Evolutionary conservation across 73 alveolate species (phyloP), one percentile per base, ranked within the genome.

Genomic region (Paramecium sexaurelia): DNA sequence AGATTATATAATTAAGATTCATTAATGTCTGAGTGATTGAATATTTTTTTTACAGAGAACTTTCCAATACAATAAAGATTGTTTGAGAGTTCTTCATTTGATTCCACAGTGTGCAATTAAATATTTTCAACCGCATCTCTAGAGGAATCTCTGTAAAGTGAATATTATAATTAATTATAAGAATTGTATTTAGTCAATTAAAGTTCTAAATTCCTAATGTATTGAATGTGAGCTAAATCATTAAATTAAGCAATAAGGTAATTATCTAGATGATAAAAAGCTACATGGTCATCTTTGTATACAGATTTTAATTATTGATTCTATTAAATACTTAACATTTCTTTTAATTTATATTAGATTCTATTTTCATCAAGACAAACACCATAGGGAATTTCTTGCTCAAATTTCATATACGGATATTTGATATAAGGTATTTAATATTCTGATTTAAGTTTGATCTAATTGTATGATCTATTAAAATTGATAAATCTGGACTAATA

Each of bases 291-390:
- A 33, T 71, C 56, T 20, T n/a, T 35, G 15, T 13, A 71, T 6
- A 71, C 56, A 5, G 86, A 71, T 37, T 71, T 71, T n/a, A 71
- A 15, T 9, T 0, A 7, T 3, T 36, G 35, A 5, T 71, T 71
- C 15, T 29, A 5, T 71, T 71, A n/a, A 8, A 71, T 19, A 36
- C 35, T 71, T 10, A 71, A 71, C 56, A 37, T 37, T 71, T 71
- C 55, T 11, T 35, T 35, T 71, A 11, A 17, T 33, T 71, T 71
- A 6, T 35, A 71, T 27, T 71, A 20, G 5, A 37, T n/a, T 33
- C 86, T 71, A 37, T 61, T 71, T 20, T 71, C 86, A 71, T 71
- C 86, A 33, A 71, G 57, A 71, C 86, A 71, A 9, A 71, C 56
- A 3, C 86, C 86, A 37, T 71, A 71, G 1, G 86, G 86, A 7